These are phyloP conservation scores for Sphaerulina musiva DNA, from an alignment of 2,329 filamentous ascomycete genomes.

Conservation along the genomic window DNA sequence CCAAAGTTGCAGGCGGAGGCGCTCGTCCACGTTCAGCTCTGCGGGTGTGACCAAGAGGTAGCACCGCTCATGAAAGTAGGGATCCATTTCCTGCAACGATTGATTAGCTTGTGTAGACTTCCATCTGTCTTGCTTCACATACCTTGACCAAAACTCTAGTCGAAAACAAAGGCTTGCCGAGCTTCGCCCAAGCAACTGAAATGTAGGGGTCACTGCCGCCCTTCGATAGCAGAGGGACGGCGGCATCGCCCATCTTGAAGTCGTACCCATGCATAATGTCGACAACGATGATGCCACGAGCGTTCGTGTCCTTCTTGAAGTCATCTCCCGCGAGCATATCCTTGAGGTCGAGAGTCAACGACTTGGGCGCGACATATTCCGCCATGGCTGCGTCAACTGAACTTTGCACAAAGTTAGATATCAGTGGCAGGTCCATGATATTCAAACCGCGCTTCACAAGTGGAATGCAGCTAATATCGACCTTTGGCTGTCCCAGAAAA, in stretches of 20 bases:
- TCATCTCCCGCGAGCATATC: conserved; percentile 73
- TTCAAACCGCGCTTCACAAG: conserved; percentile 63
- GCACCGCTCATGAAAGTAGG: conserved; percentile 63
- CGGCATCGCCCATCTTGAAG: conserved; percentile 65
- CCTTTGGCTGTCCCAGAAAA: conserved; percentile 68
- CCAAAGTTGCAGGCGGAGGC: conserved; percentile 64
- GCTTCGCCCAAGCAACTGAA: conserved; percentile 69
- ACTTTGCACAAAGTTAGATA: conserved; percentile 68
- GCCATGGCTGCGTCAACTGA: conserved; percentile 67
- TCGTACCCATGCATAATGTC: conserved; percentile 60
- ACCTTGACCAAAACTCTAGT: conserved; percentile 56
- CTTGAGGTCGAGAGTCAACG: conserved; percentile 65
- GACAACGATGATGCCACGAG: conserved; percentile 59
- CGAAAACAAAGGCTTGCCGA: conserved; percentile 61
- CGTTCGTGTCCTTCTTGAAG: conserved; percentile 67
- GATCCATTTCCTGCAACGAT: conserved; percentile 52
- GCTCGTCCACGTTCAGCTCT: conserved; percentile 61
- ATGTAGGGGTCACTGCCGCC: conserved; percentile 66
- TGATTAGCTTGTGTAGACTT: neutral
- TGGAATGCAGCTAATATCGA: conserved; percentile 63
- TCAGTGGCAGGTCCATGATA: conserved; percentile 67
- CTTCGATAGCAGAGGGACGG: conserved; percentile 49
- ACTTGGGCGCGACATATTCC: conserved; percentile 71
- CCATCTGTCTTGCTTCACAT: neutral
- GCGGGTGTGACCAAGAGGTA: conserved; percentile 64